A percentile compares a stretch with the other conserved stretches of the same genome.
phyloP scores from a whole-genome alignment of 148 eudicot genomes.

The Rhododendron williamsianum region DNA sequence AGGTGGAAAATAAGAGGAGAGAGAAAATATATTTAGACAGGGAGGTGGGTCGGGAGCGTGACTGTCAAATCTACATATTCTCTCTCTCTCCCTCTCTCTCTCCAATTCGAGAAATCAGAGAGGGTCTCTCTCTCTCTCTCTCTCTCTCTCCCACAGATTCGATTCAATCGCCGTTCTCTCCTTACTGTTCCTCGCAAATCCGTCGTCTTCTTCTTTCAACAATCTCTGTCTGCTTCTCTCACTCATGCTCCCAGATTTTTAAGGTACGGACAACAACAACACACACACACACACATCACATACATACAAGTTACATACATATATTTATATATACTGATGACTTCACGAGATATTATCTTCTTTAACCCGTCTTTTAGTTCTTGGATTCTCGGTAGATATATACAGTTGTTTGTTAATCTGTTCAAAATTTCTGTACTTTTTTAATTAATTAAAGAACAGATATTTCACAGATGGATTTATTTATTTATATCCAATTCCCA shows the following conservation, averaged over 20 bases:
- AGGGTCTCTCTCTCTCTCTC: constrained; percentile 10
- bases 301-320: background rate
- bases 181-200: constrained; percentile 19
- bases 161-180: constrained; percentile 51
- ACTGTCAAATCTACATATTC: constrained; percentile 70
- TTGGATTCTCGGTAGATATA: background rate
- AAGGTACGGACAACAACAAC: constrained; percentile 30
- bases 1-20: constrained; percentile 3
- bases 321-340: background rate
- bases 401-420: background rate
- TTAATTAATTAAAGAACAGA: background rate
- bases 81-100: constrained; percentile 28
- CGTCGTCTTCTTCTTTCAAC: constrained; percentile 18
- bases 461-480: background rate
- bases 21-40: constrained; percentile 4
- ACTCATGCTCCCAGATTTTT: constrained; percentile 46
- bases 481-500: background rate
- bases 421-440: background rate
- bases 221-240: constrained; percentile 17
- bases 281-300: background rate
- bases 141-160: constrained; percentile 32
- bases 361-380: background rate
- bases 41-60: constrained; percentile 44
- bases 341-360: background rate
- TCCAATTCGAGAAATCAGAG: constrained; percentile 18